Evolutionary conservation across 305 asterid genomes (phyloP), one percentile per base, ranked within the genome.

Genomic region (Stenogyne calaminthoides): DNA sequence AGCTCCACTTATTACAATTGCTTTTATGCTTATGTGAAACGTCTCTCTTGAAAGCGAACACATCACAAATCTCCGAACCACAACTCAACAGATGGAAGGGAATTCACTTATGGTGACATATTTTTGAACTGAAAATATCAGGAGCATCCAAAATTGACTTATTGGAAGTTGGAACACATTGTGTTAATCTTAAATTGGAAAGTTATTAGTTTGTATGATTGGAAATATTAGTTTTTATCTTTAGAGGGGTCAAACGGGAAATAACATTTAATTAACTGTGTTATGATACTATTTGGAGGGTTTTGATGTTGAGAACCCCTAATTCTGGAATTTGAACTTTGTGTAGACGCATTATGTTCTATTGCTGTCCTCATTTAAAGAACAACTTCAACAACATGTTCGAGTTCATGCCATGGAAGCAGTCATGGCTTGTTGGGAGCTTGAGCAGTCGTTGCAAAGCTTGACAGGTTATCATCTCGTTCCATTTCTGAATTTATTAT

Each of bases 371-470:
- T 92, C 98, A 58, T 94, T 94, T 74, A 94, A 92, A 92, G 99
- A 94, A 60, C 99, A 94, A 83, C 90, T 94, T 73, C 99, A 94
- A 63, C 99, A 94, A 57, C 99, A 94, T 55, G 99, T 94, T 37
- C 95, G 99, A 0, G 98, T 94, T 66, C 99, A 94, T 84, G 99
- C 99, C 57, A 92, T 94, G 99, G 99, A 94, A 88, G 97, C 99
- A 15, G 99, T 94, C 87, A 94, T 92, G 99, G 98, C 99, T 69
- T 94, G 99, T 80, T 94, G 99, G 99, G 99, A 94, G 88, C 96
- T 94, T 2, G 99, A 94, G 84, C 99, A 94, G 69, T 92, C 99
- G 3, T 78, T 94, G 78, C 99, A 94, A 81, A 94, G 97, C 85
- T 83, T 94, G 81, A 91, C 98, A 77, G 97, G 98, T 91, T 57